These are phyloP conservation scores for Tolypocladium pustulatum DNA, from an alignment of 2,329 filamentous ascomycete species.

Conservation along the genomic window DNA sequence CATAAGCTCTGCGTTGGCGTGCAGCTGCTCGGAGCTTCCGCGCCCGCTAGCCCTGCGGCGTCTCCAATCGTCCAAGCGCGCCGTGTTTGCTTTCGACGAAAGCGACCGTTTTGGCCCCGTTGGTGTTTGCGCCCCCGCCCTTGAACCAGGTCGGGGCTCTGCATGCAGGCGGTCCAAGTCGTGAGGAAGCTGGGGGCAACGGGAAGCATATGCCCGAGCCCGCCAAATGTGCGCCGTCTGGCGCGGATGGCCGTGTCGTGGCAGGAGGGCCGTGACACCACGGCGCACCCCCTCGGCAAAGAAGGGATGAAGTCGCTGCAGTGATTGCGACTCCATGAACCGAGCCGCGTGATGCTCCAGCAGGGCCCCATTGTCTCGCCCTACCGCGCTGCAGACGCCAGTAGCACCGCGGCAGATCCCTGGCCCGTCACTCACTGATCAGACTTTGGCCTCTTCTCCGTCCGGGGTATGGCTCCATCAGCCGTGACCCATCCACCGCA, in stretches of 20 bases:
- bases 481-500: not conserved
- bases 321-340: not conserved
- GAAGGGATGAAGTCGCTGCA: not conserved
- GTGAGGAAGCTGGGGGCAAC: no score
- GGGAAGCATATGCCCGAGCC: not conserved
- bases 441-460: not conserved
- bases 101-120: not conserved
- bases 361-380: not conserved
- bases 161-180: not conserved
- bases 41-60: not conserved
- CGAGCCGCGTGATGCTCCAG: not conserved
- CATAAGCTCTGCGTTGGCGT: not conserved
- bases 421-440: not conserved
- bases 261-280: not conserved
- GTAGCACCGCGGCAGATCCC: not conserved
- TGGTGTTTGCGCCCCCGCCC: not conserved
- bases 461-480: not conserved
- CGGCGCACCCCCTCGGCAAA: not conserved
- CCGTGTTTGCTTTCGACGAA: not conserved
- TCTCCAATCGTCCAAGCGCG: not conserved
- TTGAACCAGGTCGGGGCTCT: not conserved
- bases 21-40: not conserved
- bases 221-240: not conserved
- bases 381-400: not conserved
- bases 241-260: not conserved